Evolutionary conservation across 306 rosid species (phyloP).

Genomic region (Pyrus bretschneideri): DNA sequence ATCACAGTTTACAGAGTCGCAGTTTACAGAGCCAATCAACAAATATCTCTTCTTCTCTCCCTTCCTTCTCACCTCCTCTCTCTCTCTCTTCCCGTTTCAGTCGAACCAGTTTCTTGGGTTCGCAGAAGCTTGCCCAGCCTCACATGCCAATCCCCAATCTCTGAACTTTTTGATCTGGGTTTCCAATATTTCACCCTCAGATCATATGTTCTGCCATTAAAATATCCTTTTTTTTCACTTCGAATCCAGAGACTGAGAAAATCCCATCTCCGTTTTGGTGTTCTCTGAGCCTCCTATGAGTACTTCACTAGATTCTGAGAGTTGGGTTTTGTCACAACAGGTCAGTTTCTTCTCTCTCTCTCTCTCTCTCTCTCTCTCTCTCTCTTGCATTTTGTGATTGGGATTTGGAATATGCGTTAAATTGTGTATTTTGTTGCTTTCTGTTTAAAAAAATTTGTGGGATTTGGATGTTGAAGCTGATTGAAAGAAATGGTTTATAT

Average conservation of each 20-base stretch:
- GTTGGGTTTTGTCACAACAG: slow-evolving; percentile 28
- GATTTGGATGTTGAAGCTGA: slow-evolving; percentile 20
- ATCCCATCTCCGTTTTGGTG: slow-evolving; percentile 32
- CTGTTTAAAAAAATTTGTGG: slow-evolving; percentile 9
- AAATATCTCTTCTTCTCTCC: slow-evolving; percentile 43
- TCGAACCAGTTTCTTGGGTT: slow-evolving; percentile 24
- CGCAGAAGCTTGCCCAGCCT: slow-evolving; percentile 12
- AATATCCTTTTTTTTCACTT: slow-evolving; percentile 24
- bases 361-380: not conserved
- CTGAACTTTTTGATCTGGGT: slow-evolving; percentile 40
- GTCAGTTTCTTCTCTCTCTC: slow-evolving; percentile 33
- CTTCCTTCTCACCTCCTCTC: slow-evolving; percentile 11
- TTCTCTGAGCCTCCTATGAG: slow-evolving; percentile 24
- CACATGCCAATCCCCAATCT: slow-evolving; percentile 20
- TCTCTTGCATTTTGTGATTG: slow-evolving; percentile 14
- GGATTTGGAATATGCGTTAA: slow-evolving; percentile 15
- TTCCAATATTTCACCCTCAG: slow-evolving; percentile 21
- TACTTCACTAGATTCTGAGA: slow-evolving; percentile 36
- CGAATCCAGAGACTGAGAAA: slow-evolving; percentile 33
- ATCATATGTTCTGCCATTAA: slow-evolving; percentile 25
- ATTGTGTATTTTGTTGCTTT: slow-evolving; percentile 6
- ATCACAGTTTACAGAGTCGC: slow-evolving; percentile 28
- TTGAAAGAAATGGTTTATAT: not conserved
- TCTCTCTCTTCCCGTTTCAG: slow-evolving; percentile 26
- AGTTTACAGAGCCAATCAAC: slow-evolving; percentile 48